Evolutionary conservation across 2,329 filamentous ascomycete genomes (phyloP), one percentile per base, ranked within the genome.

Genomic region (Zymoseptoria tritici): DNA sequence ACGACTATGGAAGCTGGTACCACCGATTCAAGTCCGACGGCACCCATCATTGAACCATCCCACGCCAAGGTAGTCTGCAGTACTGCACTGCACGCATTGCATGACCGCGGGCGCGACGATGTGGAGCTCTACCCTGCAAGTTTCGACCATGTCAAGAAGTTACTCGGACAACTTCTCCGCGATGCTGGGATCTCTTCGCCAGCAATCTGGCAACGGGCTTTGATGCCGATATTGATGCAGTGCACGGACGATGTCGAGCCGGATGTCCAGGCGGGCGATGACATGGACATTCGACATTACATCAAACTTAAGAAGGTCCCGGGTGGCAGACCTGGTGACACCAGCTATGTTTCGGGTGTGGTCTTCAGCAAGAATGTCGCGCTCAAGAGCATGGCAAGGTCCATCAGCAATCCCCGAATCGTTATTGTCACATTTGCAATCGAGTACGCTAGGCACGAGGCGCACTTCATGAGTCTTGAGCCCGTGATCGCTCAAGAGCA

Each of bases 361-460:
- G 92, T 99, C 1, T 99, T 99, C 73, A 94, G 91, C 11, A 99
- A 99, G 73, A 99, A 99, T 64, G 79, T 99, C 55, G 94, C 95
- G 0, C 78, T 97, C 56, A 99, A 99, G 73, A 96, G 89, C 74
- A 99, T 99, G 94, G 87, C 90, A 19, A 85, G 94, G 59, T 90
- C 85, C 63, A 94, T 97, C 63, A 75, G 82, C 11, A 87, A 90
- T 57, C 94, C 94, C 2, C 86, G 91, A 31, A 94, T 99, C 62
- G 82, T 96, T 54, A 90, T 99, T 64, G 87, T 99, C 59, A 93
- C 91, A 0, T 99, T 99, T 70, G 87, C 94, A 0, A 90, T 99
- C 60, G 94, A 99, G 72, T 99, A 99, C 73, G 90, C 95, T 60
- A 85, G 94, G 49, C 91, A 97, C 67, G 87, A 93, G 70, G 84